phyloP scores from a whole-genome alignment of 2,329 filamentous ascomycete genomes.

The Talaromyces sp. region DNA sequence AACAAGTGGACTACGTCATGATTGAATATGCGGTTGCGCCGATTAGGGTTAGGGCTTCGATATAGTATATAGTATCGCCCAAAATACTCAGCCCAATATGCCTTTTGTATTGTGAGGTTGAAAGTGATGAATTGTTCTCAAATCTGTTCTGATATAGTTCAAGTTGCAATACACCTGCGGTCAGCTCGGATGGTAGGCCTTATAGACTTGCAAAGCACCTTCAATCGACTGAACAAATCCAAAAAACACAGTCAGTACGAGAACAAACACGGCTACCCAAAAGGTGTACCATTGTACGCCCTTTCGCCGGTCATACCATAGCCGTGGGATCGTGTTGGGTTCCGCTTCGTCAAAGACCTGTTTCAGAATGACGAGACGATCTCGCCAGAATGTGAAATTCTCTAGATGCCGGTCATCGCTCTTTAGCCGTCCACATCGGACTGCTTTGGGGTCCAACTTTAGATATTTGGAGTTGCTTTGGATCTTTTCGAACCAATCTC shows the following conservation, averaged over 20 bases:
- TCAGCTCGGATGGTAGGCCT: background rate
- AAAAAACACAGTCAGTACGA: background rate
- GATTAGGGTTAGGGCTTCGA: background rate
- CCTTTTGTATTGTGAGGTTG: too few relatives aligned
- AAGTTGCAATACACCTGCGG: background rate
- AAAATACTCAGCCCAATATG: too few relatives aligned
- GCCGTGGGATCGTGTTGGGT: background rate
- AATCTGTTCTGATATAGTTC: too few relatives aligned
- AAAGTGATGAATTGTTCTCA: background rate
- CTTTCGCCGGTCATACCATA: background rate
- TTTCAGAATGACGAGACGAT: background rate
- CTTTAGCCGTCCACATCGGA: background rate
- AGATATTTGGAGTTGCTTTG: background rate
- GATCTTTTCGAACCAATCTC: background rate
- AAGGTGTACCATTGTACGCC: background rate
- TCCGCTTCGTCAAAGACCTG: background rate
- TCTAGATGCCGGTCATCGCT: background rate
- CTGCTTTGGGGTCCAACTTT: background rate
- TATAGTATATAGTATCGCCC: too few relatives aligned
- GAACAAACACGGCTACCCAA: background rate
- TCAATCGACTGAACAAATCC: background rate
- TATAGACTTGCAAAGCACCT: background rate
- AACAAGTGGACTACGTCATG: background rate
- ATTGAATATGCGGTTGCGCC: background rate
- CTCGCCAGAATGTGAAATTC: background rate